Conservation (phyloP, 495 filamentous ascomycete genomes). For the Talaromyces borbonicus region DNA sequence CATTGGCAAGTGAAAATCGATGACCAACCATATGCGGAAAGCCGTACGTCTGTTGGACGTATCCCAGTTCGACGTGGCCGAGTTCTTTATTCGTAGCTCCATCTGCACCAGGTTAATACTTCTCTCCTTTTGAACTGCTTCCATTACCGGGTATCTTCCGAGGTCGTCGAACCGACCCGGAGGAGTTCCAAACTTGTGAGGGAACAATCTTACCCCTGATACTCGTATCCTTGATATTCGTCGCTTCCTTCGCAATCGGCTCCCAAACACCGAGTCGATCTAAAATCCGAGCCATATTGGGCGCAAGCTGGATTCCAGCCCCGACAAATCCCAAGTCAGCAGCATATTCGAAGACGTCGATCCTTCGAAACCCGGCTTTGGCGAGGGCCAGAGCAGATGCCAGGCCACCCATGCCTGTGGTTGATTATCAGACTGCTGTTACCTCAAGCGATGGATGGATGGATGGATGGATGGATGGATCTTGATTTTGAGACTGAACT, state of each 20-base stretch:
- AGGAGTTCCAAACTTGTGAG: too few relatives aligned
- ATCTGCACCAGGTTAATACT: conserved; percentile 28
- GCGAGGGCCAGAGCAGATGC: conserved; percentile 63
- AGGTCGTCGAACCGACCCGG: too few relatives aligned
- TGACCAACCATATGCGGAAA: conserved; percentile 76
- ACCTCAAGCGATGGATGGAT: background rate
- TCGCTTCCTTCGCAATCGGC: conserved; percentile 54
- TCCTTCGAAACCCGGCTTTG: conserved; percentile 59
- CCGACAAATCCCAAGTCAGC: conserved; percentile 72
- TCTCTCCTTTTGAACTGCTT: background rate
- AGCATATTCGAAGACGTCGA: conserved; percentile 65
- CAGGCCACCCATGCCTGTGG: conserved; percentile 67
- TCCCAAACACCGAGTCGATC: conserved; percentile 60
- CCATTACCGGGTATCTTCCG: too few relatives aligned
- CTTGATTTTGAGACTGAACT: background rate
- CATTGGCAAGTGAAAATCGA: conserved; percentile 58
- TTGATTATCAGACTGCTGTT: background rate
- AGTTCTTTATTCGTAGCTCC: conserved; percentile 59
- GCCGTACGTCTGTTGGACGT: conserved; percentile 56
- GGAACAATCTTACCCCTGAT: conserved; percentile 33
- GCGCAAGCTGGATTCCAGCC: conserved; percentile 72
- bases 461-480: background rate
- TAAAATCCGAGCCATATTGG: conserved; percentile 69
- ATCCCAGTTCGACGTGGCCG: conserved; percentile 55
- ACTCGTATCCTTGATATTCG: conserved; percentile 42